Percentiles rank a stretch among this genome's conserved stretches.
phyloP scores from a whole-genome alignment of 495 filamentous ascomycete species.

The Podospora bellae-mahoneyi region DNA sequence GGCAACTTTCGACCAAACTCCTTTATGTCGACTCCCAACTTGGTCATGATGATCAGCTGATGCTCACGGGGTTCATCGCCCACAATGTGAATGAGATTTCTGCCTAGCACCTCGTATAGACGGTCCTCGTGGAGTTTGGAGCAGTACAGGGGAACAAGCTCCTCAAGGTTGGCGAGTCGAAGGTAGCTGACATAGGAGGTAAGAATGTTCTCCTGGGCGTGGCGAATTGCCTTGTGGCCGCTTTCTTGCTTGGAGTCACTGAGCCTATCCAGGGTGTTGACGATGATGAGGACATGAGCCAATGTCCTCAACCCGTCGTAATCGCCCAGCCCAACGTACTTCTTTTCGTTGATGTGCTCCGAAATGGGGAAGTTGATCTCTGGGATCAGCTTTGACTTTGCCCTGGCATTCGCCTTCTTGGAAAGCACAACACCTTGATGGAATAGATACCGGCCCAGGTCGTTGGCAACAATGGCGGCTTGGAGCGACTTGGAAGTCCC shows the following conservation, averaged over 20 bases:
- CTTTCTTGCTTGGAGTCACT: conserved; percentile 41
- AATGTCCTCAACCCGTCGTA: conserved; percentile 58
- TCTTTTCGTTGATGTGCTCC: conserved; percentile 35
- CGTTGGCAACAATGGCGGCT: conserved; percentile 59
- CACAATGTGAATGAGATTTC: conserved; percentile 55
- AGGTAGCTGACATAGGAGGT: conserved; percentile 79
- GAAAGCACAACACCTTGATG: conserved; percentile 57
- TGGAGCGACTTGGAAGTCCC: conserved; percentile 62
- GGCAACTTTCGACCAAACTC: conserved; percentile 54
- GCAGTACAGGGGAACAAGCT: conserved; percentile 82
- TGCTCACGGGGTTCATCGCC: conserved; percentile 45
- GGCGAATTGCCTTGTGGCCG: conserved; percentile 24
- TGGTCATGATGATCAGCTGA: conserved; percentile 61
- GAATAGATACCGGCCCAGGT: conserved; percentile 53
- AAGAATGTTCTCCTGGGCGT: conserved; percentile 61
- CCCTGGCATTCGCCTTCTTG: conserved; percentile 48
- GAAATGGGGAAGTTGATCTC: conserved; percentile 24
- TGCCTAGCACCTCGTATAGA: conserved; percentile 50
- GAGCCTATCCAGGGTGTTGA: conserved; percentile 50
- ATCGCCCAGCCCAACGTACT: conserved; percentile 51
- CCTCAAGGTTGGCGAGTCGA: conserved; percentile 61
- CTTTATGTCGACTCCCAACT: conserved; percentile 48
- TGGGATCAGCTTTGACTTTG: conserved; percentile 50
- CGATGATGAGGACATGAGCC: conserved; percentile 55
- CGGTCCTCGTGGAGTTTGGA: conserved; percentile 60